A percentile compares a stretch with the other conserved stretches of the same genome.
Evolutionary conservation across 345 rosid species (phyloP).

Genomic region (Eucalyptus erythrocorys): DNA sequence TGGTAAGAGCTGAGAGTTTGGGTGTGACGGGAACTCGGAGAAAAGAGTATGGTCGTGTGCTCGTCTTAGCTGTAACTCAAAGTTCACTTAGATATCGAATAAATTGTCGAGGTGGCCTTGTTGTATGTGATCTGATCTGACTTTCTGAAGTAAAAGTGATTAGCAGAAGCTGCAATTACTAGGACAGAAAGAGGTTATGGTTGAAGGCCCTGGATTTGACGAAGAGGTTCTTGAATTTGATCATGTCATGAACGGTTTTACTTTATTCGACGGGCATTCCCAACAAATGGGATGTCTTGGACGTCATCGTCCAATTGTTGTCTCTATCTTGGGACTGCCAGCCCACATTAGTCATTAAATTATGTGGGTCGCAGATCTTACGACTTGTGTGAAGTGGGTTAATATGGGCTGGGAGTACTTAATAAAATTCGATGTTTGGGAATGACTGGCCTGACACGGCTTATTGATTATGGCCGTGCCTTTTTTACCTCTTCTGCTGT

Average conservation of each 20-base stretch:
- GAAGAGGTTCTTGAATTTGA: neutral
- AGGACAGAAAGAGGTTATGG: neutral
- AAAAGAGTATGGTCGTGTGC: neutral
- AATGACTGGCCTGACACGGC: neutral
- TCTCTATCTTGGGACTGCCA: neutral
- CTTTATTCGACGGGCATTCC: neutral
- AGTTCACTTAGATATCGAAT: neutral
- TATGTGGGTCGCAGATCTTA: neutral
- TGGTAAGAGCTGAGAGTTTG: neutral
- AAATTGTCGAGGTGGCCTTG: neutral
- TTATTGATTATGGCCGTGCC: neutral
- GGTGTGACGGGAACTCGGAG: neutral
- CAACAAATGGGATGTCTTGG: neutral
- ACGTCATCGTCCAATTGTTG: neutral
- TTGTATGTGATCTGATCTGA: neutral
- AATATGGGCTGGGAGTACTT: fast-evolving
- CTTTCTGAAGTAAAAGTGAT: neutral
- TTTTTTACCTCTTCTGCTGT: neutral
- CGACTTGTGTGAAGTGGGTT: neutral
- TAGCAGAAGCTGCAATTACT: neutral
- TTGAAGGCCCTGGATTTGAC: neutral
- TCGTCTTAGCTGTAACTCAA: neutral
- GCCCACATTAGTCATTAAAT: neutral
- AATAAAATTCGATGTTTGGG: neutral
- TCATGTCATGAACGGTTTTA: neutral